These are phyloP conservation scores for Hevea brasiliensis DNA, from an alignment of 345 rosid species.

Conservation along the genomic window DNA sequence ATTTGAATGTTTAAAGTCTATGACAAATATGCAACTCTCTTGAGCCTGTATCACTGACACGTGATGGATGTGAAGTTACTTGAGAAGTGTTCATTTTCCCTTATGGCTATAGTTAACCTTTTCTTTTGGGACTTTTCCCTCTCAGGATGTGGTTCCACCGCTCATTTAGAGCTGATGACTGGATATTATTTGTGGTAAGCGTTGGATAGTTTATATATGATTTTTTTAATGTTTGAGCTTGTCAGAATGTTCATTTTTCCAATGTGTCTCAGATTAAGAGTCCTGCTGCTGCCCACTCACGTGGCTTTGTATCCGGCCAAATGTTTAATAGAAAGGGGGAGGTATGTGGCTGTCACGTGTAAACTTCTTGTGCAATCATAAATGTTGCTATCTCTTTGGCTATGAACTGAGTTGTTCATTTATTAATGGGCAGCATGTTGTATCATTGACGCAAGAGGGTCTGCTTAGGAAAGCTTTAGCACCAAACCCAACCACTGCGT, in stretches of 20 bases:
- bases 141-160: conserved; percentile 94
- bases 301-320: conserved; percentile 75
- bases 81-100: neutral
- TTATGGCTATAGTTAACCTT: neutral
- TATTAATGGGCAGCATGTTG: conserved; percentile 61
- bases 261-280: conserved; percentile 47
- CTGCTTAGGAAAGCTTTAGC: conserved; percentile 50
- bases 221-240: too few species aligned
- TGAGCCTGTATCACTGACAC: neutral
- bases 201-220: neutral
- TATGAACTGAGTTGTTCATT: neutral
- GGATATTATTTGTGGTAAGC: conserved; percentile 82
- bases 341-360: conserved; percentile 37
- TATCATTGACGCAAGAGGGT: conserved; percentile 78
- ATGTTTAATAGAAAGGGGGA: conserved; percentile 81
- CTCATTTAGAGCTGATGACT: conserved; percentile 82
- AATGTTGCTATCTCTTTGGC: neutral
- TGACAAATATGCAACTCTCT: neutral
- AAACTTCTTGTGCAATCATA: too few species aligned
- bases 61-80: neutral
- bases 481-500: conserved; percentile 36
- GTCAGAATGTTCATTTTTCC: neutral
- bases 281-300: conserved; percentile 59
- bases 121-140: neutral
- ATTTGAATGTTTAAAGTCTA: neutral